Conservation (phyloP, 306 rosid species). For the Prosopis cineraria region DNA sequence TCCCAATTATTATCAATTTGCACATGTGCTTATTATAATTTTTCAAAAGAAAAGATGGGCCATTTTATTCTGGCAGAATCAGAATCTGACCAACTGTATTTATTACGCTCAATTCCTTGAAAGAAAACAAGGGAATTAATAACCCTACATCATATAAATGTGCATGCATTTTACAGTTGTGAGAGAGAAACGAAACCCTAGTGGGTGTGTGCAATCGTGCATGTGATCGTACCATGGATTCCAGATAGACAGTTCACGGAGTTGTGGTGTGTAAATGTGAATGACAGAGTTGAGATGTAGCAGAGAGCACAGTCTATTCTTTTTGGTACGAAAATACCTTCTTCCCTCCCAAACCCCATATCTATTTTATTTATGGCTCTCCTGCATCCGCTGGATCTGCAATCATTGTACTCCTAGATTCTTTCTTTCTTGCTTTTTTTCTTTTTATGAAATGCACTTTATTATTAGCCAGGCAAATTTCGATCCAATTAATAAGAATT, state of each 20-base stretch:
- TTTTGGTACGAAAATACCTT: constrained; percentile 11
- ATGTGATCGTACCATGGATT: constrained; percentile 53
- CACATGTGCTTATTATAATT: no score
- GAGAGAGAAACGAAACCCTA: neutral
- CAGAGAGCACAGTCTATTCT: neutral
- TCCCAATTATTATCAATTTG: no score
- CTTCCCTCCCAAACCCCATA: constrained; percentile 19
- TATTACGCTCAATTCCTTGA: constrained; percentile 17
- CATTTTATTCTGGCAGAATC: constrained; percentile 37
- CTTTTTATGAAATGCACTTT: no score
- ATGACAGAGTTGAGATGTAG: constrained; percentile 30
- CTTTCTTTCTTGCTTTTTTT: no score
- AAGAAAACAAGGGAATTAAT: neutral
- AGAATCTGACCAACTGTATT: constrained; percentile 46
- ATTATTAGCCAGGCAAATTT: no score
- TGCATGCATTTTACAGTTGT: no score
- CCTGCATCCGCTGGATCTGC: constrained; percentile 40
- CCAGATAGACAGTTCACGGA: constrained; percentile 25
- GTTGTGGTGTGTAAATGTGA: constrained; percentile 24
- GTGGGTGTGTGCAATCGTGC: constrained; percentile 19
- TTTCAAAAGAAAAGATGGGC: no score
- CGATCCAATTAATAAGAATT: no score
- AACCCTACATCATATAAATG: no score
- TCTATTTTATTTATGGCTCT: constrained; percentile 31
- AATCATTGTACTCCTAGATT: constrained; percentile 37